These are phyloP conservation scores for Cladosporium cucumerinum DNA, from an alignment of 2,329 filamentous ascomycete genomes.

Conservation along the genomic window DNA sequence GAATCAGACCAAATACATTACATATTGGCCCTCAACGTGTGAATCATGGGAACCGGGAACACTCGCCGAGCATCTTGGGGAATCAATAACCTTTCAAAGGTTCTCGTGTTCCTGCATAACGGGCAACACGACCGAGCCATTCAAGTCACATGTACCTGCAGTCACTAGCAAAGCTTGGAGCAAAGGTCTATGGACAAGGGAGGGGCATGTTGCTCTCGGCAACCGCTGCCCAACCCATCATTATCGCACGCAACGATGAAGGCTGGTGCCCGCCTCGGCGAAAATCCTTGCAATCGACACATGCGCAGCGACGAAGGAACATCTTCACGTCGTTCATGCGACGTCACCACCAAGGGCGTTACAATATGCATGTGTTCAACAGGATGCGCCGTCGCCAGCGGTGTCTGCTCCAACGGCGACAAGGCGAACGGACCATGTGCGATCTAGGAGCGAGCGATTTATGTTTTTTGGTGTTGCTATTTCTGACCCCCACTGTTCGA, in stretches of 20 bases:
- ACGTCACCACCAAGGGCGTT: not conserved
- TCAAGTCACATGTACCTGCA: conserved; percentile 10
- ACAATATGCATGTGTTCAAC: not conserved
- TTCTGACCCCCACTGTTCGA: conserved; percentile 2
- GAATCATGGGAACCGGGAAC: not conserved
- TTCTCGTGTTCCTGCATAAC: conserved; percentile 13
- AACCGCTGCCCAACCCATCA: not conserved
- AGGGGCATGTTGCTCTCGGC: conserved; percentile 9
- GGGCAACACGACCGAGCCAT: conserved; percentile 3
- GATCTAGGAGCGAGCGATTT: conserved; percentile 5
- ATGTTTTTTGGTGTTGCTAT: conserved; percentile 2
- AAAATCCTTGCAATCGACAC: not conserved
- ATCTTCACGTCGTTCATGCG: not conserved
- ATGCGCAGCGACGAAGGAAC: not conserved
- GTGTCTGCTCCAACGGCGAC: not conserved
- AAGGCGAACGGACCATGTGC: not conserved
- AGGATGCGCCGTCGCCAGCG: not conserved
- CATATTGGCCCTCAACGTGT: not conserved
- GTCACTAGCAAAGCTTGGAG: not conserved
- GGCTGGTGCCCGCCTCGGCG: not conserved
- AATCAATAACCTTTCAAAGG: not conserved
- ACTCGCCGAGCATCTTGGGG: not conserved
- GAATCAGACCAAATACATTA: not conserved
- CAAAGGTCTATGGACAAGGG: not conserved
- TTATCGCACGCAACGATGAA: not conserved